A percentile compares a stretch with the other conserved stretches of the same genome.
Evolutionary conservation across 2,329 filamentous ascomycete species (phyloP).

Genomic region (Pseudogymnoascus sp.): DNA sequence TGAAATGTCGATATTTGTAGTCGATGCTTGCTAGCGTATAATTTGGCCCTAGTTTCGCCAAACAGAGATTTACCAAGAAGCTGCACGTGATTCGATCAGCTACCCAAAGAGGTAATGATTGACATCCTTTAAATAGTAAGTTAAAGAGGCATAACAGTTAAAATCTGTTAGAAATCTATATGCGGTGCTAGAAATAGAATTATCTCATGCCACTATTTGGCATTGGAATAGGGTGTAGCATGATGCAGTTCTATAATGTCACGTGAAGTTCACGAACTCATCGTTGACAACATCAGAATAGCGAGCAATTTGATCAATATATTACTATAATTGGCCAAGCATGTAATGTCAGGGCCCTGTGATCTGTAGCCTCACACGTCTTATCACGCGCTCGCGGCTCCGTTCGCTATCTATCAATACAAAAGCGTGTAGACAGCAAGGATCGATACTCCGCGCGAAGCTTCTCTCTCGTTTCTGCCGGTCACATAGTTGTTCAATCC

Average conservation of each 20-base stretch:
- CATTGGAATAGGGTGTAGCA: too few species aligned
- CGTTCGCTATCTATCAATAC: not conserved
- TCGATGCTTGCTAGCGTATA: conserved; percentile 7
- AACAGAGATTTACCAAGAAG: not conserved
- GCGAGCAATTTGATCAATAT: not conserved
- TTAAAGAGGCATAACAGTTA: too few species aligned
- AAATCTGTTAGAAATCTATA: too few species aligned
- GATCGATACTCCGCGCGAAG: not conserved
- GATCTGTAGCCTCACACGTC: not conserved
- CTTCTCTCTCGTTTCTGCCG: not conserved
- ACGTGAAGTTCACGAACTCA: not conserved
- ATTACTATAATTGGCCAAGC: not conserved
- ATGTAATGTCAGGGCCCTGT: not conserved
- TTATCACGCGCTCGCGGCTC: not conserved
- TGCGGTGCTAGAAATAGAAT: too few species aligned
- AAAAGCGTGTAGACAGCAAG: conserved; percentile 1
- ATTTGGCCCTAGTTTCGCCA: conserved; percentile 6
- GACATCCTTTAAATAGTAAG: too few species aligned
- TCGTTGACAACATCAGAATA: not conserved
- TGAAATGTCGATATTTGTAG: conserved; percentile 9
- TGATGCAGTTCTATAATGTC: not conserved
- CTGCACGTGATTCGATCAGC: not conserved
- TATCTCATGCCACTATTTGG: too few species aligned
- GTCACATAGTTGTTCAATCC: not conserved
- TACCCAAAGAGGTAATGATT: too few species aligned